These are phyloP conservation scores for Daldinia grandis DNA, from an alignment of 495 filamentous ascomycete genomes.

Conservation along the genomic window DNA sequence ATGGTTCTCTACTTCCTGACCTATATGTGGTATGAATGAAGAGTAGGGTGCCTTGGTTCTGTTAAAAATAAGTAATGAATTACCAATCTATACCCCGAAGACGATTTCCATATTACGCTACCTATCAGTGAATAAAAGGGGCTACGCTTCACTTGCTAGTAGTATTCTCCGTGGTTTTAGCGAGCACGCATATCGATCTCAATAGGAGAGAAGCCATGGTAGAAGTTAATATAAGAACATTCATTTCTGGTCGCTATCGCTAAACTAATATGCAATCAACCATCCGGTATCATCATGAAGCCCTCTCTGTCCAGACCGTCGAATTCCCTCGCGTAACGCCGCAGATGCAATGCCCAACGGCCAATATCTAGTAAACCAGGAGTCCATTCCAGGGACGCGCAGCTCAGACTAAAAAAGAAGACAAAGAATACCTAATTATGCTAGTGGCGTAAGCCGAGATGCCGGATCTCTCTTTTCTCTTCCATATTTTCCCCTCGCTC, in stretches of 20 bases:
- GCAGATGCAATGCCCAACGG: conserved; percentile 3
- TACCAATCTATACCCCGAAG: too few relatives aligned
- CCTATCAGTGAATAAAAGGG: background rate
- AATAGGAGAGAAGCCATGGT: background rate
- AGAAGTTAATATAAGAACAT: background rate
- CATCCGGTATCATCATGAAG: background rate
- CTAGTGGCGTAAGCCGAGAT: conserved; percentile 39
- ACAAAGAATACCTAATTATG: background rate
- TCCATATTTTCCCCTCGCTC: background rate
- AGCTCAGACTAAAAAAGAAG: conserved; percentile 2
- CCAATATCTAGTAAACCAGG: background rate
- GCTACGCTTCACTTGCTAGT: background rate
- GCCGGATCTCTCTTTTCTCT: conserved; percentile 38
- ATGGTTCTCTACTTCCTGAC: background rate
- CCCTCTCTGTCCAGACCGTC: background rate
- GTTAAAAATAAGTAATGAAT: too few relatives aligned
- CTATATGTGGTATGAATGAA: background rate
- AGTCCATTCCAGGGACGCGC: conserved; percentile 7
- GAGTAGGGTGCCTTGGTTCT: too few relatives aligned
- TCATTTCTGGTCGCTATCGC: background rate
- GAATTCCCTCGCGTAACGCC: background rate
- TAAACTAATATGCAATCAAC: background rate
- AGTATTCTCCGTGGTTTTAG: background rate
- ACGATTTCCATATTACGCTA: too few relatives aligned
- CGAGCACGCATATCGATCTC: background rate